Evolutionary conservation across 2,329 filamentous ascomycete genomes (phyloP), one percentile per base, ranked within the genome.

Genomic region (Diplodia mutila): DNA sequence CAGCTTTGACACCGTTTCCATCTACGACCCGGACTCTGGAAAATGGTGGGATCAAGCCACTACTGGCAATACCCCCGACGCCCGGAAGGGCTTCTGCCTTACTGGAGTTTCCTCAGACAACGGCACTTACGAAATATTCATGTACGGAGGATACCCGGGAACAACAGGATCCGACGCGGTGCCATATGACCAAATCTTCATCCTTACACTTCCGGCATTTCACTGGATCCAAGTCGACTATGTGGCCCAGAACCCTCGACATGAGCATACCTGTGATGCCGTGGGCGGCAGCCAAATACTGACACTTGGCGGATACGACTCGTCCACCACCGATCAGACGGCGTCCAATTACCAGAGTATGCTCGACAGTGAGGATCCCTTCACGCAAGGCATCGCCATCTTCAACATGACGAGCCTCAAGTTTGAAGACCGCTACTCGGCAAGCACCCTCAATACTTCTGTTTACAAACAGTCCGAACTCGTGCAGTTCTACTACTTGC

Each of bases 271-370:
- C 27, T 69, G 68, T 53, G 48, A 68, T 16, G 42, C 53, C 1
- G 67, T 69, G 7, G 68, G 68, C 9, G 61, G 61, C 14, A 57
- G 68, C n/a, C 67, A 68, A n/a, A 67, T 68, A 6, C 12, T 69
- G 12, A 59, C 64, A 2, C 61, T 68, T 21, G 67, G 67, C 27
- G 67, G 68, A 21, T 61, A 64, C 9, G 51, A 65, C 16, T 29
- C 49, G 11, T 37, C 46, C 6, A 42, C 34, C 16, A 42, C 16
- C n/a, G 48, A 42, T 0, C 29, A 48, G 16, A 57, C 37, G 4
- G 52, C 27, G 21, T 34, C 52, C 12, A 37, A 54, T 12, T 61
- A 46, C 21, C 34, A 61, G 55, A 61, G 55, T 1, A 61, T 61
- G 55, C 16, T 61, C 21, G 55, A 61, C 11, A 14, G 55, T 3